Evolutionary conservation across 345 rosid genomes (phyloP).

Genomic region (Luvunga scandens): DNA sequence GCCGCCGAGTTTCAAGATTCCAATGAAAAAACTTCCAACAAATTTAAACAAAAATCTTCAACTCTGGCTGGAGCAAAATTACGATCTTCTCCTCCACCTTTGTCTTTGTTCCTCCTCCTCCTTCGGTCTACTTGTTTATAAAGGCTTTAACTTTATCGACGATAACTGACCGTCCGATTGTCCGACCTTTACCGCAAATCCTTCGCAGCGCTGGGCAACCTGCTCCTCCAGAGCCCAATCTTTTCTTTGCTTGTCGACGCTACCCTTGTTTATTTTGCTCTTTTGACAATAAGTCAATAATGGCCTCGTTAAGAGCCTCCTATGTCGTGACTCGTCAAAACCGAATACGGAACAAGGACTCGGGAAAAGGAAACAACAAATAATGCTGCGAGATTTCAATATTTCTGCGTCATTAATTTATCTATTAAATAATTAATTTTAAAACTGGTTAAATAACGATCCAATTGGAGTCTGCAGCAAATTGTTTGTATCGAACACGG

Average conservation of each 20-base stretch:
- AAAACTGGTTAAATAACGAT: neutral
- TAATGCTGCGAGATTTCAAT: no score
- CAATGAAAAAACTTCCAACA: neutral
- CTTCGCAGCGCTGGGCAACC: neutral
- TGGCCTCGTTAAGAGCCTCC: neutral
- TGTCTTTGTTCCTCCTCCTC: neutral
- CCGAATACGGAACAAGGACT: neutral
- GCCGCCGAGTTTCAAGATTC: conserved; percentile 5
- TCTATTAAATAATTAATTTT: no score
- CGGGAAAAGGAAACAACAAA: neutral
- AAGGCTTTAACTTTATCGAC: neutral
- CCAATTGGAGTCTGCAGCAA: no score
- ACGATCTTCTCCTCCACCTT: neutral
- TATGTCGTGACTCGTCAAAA: neutral
- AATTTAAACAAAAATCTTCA: conserved; percentile 15
- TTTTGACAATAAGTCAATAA: neutral
- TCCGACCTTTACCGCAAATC: conserved; percentile 11
- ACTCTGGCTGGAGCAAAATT: neutral
- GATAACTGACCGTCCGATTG: conserved; percentile 16
- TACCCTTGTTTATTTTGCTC: conserved; percentile 16
- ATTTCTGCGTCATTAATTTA: no score
- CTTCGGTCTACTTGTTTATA: neutral
- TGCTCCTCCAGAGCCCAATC: conserved; percentile 6
- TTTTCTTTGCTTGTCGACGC: conserved; percentile 12
- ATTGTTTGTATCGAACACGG: no score